Evolutionary conservation across 768 basidiomycete genomes (phyloP), one percentile per base, ranked within the genome.

Genomic region (Suillus lakei): DNA sequence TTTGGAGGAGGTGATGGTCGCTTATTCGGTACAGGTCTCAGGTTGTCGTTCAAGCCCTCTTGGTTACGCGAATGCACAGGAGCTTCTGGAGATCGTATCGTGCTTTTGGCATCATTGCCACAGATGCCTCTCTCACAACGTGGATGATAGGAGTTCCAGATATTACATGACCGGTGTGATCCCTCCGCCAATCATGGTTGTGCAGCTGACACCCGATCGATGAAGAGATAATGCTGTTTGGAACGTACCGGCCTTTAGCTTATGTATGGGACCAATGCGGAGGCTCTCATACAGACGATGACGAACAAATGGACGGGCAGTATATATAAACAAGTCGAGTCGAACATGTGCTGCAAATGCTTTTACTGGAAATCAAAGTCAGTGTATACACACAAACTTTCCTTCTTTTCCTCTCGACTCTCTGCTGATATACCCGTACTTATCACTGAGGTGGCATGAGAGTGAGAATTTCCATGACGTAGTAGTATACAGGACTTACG

Each of bases 41-140:
- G 26, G 28, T 41, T 28, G 26, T 59, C 30, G 5, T 59, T 41
- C 58, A 59, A 21, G 15, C 18, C 13, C 3, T 41, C 18, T 7
- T 59, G 39, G 58, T 21, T 21, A 41, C 58, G 26, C 26, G 58
- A 41, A 59, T 59, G 58, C 58, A 59, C 4, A 59, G 39, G 58
- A 10, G 21, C 3, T 59, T 59, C 28, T 41, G 38, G 26, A 30
- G 12, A 41, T 41, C 39, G 18, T 18, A 59, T 18, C 39, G 39
- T 21, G 39, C 41, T 21, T 30, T 28, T 30, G 3, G 28, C 23
- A 3, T 2, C 12, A 59, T 59, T 12, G 0, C 28, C 6, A 28
- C 16, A 21, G 38, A 21, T 21, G 9, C 12, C 18, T 21, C 58
- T 4, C 39, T 59, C 18, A 41, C 26, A 13, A 59, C 39, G 28